Conservation (phyloP, 768 basidiomycete species). For the Tulasnella sp. region DNA sequence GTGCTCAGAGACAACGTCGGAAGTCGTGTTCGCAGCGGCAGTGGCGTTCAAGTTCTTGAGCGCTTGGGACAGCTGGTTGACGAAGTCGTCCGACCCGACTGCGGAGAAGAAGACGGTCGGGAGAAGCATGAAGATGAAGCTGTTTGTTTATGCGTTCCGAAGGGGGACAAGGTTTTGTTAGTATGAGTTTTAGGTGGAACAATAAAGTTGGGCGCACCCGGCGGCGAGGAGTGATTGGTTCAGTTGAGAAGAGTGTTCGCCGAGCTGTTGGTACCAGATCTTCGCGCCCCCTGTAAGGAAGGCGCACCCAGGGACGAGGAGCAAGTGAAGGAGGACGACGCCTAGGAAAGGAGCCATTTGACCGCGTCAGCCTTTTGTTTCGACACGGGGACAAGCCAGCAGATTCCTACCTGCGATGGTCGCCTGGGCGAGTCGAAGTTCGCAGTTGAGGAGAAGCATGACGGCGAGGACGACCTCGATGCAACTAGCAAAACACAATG, state of each 20-base stretch:
- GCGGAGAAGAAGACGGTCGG: slow-evolving; percentile 12
- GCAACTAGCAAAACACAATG: slow-evolving; percentile 40
- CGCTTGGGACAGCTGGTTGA: slow-evolving; percentile 30
- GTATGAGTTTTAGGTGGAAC: background rate
- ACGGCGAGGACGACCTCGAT: slow-evolving; percentile 72
- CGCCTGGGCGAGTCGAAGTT: slow-evolving; percentile 56
- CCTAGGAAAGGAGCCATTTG: slow-evolving; percentile 39
- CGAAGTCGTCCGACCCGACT: slow-evolving; percentile 31
- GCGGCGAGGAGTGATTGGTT: slow-evolving; percentile 9
- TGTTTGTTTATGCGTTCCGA: background rate
- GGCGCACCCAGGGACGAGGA: slow-evolving; percentile 64
- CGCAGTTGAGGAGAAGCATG: slow-evolving; percentile 63
- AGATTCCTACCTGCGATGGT: slow-evolving; percentile 51
- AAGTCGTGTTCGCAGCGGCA: background rate
- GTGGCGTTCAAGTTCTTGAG: background rate
- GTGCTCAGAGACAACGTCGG: background rate
- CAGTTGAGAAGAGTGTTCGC: slow-evolving; percentile 52
- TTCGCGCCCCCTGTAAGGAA: slow-evolving; percentile 71
- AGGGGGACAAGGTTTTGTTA: background rate
- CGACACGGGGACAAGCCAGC: no score
- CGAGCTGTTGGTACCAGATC: slow-evolving; percentile 61
- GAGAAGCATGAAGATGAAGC: slow-evolving; percentile 15
- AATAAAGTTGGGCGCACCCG: background rate
- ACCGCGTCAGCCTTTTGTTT: background rate
- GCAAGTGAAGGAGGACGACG: slow-evolving; percentile 67